These are phyloP conservation scores for Quercus parvula DNA, from an alignment of 306 rosid species.

Conservation along the genomic window DNA sequence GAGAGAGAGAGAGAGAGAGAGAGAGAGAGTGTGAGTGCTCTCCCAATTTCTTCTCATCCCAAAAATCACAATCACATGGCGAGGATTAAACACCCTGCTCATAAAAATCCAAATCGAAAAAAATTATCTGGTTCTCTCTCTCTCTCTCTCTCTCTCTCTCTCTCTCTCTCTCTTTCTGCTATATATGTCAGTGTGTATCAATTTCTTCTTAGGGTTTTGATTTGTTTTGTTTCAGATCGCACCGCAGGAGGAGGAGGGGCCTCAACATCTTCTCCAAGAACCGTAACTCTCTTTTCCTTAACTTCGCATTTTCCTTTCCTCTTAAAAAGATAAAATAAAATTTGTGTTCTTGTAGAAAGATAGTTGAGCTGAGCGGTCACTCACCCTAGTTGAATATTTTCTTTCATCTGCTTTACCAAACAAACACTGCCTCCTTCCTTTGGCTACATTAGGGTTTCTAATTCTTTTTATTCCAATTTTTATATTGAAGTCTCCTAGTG, in stretches of 20 bases:
- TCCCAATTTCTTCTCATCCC: background rate
- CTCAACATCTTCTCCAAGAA: background rate
- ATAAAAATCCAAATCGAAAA: background rate
- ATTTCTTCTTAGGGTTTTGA: background rate
- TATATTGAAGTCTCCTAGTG: conserved; percentile 25
- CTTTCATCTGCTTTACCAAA: too few species aligned
- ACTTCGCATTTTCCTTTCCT: background rate
- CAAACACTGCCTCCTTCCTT: background rate
- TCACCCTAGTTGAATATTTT: too few species aligned
- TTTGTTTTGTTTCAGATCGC: background rate
- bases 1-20: background rate
- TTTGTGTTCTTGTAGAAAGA: background rate
- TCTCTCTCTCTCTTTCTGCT: background rate
- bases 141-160: background rate
- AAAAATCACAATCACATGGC: conserved; percentile 38
- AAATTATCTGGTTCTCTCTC: conserved; percentile 18
- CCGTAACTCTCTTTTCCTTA: conserved; percentile 25
- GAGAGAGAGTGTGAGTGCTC: background rate
- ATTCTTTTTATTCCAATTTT: background rate
- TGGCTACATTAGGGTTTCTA: background rate
- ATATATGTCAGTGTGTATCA: background rate
- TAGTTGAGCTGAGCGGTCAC: too few species aligned
- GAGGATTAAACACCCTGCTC: conserved; percentile 42
- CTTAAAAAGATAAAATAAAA: background rate
- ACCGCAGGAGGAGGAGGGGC: background rate